Percentiles rank a stretch among this genome's conserved stretches.
Evolutionary conservation across 2,329 filamentous ascomycete genomes (phyloP).

Genomic region (Raffaelea albimanens): DNA sequence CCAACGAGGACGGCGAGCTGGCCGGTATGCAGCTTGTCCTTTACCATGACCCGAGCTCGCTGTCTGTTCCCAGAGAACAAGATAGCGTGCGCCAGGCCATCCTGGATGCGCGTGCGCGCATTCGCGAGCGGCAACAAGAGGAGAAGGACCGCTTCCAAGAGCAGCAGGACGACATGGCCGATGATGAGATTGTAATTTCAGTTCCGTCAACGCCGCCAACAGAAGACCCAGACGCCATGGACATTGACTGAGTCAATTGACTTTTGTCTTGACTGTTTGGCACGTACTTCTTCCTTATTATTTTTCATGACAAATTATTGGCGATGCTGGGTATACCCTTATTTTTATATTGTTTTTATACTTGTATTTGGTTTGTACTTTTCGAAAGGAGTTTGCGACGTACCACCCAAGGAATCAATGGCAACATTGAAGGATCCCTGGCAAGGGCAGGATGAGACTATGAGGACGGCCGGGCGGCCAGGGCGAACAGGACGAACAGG

Average conservation of each 20-base stretch:
- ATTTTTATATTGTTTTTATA: constrained; percentile 4
- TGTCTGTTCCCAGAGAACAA: constrained; percentile 65
- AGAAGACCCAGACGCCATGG: constrained; percentile 56
- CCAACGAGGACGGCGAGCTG: constrained; percentile 43
- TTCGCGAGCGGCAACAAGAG: constrained; percentile 47
- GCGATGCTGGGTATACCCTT: no score
- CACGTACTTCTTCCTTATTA: constrained; percentile 12
- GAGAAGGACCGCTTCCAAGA: constrained; percentile 16
- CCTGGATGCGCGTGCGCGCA: constrained; percentile 63
- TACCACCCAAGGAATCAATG: no score
- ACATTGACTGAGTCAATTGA: constrained; percentile 38
- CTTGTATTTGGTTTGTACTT: background rate
- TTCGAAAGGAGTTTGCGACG: no score
- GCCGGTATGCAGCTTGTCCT: constrained; percentile 68
- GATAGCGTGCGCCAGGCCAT: constrained; percentile 77
- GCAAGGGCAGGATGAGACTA: no score
- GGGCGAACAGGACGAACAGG: background rate
- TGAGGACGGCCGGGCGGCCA: background rate
- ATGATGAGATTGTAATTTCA: no score
- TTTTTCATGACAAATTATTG: no score
- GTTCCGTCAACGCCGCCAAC: background rate
- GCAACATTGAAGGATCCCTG: no score
- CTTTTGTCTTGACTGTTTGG: background rate
- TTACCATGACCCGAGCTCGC: constrained; percentile 68
- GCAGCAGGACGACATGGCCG: constrained; percentile 14